phyloP scores from a whole-genome alignment of 768 basidiomycete species.

The Tulasnella sp. region DNA sequence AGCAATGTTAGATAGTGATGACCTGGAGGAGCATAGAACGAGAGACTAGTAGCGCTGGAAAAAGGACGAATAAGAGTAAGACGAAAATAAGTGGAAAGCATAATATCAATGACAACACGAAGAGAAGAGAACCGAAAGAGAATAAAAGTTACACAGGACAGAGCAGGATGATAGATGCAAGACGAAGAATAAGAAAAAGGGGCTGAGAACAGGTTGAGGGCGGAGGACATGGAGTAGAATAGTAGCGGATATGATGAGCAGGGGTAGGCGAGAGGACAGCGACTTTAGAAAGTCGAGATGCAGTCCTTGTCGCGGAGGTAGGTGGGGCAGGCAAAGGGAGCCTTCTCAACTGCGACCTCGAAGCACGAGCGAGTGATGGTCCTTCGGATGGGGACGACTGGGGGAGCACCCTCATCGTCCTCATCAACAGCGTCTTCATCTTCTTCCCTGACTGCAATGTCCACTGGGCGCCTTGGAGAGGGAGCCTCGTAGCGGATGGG shows the following conservation, averaged over 20 bases:
- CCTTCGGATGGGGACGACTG: not conserved
- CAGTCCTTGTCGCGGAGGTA: not conserved
- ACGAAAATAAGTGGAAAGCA: not conserved
- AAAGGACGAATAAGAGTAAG: not conserved
- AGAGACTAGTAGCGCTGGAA: not conserved
- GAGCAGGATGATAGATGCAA: not conserved
- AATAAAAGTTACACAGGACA: not conserved
- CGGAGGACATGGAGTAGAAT: not conserved
- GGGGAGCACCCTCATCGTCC: not conserved
- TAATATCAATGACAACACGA: constrained; percentile 12
- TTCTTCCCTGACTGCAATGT: not conserved
- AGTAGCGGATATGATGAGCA: not conserved
- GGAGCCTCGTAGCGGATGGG: constrained; percentile 16
- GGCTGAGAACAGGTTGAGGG: not conserved
- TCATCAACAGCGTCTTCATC: not conserved
- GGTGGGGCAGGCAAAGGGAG: not conserved
- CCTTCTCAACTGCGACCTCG: not conserved
- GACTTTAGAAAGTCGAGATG: constrained; percentile 2
- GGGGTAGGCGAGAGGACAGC: not conserved
- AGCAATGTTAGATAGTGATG: not conserved
- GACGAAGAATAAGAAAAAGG: constrained; percentile 4
- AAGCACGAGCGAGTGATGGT: constrained; percentile 3
- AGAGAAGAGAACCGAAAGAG: not conserved
- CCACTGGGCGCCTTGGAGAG: not conserved
- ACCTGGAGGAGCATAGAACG: not conserved